phyloP scores from a whole-genome alignment of 2,329 filamentous ascomycete species.

The Fusarium ramigenum region DNA sequence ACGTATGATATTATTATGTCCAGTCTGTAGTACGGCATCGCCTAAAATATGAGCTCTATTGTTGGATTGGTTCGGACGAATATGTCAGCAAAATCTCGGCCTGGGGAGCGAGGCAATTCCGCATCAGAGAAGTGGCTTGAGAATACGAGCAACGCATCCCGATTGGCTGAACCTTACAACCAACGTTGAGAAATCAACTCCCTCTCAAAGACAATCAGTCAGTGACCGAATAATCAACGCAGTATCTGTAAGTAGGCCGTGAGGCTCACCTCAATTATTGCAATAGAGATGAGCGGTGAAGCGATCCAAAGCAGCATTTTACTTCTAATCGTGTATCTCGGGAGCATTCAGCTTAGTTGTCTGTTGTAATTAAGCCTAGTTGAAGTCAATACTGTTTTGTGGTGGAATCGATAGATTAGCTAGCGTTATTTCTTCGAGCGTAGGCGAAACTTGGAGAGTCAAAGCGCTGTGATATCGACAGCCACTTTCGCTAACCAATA shows the following conservation, averaged over 20 bases:
- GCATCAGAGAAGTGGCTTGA: no score
- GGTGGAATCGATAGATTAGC: not conserved
- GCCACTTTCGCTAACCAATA: not conserved
- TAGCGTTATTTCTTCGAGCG: not conserved
- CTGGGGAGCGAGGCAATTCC: no score
- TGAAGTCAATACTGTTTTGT: not conserved
- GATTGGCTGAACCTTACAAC: not conserved
- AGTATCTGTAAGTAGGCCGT: not conserved
- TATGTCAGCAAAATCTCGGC: not conserved
- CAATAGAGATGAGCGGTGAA: not conserved
- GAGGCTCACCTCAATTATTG: not conserved
- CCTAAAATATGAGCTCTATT: not conserved
- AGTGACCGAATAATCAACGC: not conserved
- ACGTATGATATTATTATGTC: fast-evolving
- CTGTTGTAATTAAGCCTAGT: not conserved
- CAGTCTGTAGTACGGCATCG: fast-evolving
- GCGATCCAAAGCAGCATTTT: not conserved
- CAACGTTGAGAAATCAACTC: no score
- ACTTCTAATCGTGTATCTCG: not conserved
- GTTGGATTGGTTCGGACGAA: not conserved
- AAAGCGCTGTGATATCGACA: not conserved
- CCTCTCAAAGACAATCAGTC: fast-evolving
- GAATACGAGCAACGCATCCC: not conserved
- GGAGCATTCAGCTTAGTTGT: not conserved
- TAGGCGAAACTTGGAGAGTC: not conserved